A percentile compares a stretch with the other conserved stretches of the same genome.
These are phyloP conservation scores for Moesziomyces aphidis DNA, from an alignment of 1,284 basidiomycete species.

Conservation along the genomic window DNA sequence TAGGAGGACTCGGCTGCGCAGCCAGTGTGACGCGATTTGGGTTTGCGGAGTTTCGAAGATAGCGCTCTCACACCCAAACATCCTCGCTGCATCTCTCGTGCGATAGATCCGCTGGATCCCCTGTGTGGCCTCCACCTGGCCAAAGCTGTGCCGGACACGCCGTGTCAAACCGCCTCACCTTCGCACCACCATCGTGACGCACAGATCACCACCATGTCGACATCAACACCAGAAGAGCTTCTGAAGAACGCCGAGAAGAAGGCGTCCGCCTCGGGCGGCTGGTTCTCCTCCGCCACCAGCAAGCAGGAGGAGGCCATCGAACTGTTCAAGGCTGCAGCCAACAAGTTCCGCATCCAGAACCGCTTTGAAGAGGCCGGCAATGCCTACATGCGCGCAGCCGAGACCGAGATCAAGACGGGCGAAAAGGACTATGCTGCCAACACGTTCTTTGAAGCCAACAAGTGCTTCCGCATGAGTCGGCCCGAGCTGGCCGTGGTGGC, in stretches of 20 bases:
- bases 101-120: neutral
- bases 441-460: slow-evolving; percentile 66
- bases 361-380: slow-evolving; percentile 90
- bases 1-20: neutral
- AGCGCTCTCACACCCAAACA: neutral
- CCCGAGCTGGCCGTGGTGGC: slow-evolving; percentile 81
- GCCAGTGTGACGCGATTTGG: neutral
- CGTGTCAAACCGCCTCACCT: neutral
- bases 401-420: slow-evolving; percentile 62
- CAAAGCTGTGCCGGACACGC: slow-evolving; percentile 2
- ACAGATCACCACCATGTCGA: slow-evolving; percentile 44
- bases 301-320: slow-evolving; percentile 84
- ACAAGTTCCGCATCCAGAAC: slow-evolving; percentile 94
- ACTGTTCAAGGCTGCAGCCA: slow-evolving; percentile 92
- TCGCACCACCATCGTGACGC: neutral
- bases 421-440: slow-evolving; percentile 67
- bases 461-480: slow-evolving; percentile 64
- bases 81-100: neutral
- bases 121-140: slow-evolving; percentile 8
- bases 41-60: slow-evolving; percentile 1
- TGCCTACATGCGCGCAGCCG: slow-evolving; percentile 66
- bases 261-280: slow-evolving; percentile 79
- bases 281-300: slow-evolving; percentile 60
- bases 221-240: slow-evolving; percentile 70
- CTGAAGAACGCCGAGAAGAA: slow-evolving; percentile 93